phyloP scores from a whole-genome alignment of 2,329 filamentous ascomycete genomes.

The Ceratocystis albifundus region DNA sequence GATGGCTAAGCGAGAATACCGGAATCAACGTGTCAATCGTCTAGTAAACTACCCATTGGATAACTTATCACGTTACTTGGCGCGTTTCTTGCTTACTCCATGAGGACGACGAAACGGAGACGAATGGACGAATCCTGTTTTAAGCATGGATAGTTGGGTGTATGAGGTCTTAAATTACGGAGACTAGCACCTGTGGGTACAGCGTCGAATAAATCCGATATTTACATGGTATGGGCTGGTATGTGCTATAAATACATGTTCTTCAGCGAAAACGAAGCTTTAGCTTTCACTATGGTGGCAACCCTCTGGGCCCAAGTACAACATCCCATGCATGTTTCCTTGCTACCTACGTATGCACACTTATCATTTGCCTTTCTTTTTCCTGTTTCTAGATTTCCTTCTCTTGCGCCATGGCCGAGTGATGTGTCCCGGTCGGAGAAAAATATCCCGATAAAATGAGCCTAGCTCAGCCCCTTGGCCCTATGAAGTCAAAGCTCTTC shows the following conservation, averaged over 20 bases:
- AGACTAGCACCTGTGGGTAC: not conserved
- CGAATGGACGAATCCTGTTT: not conserved
- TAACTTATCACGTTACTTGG: not conserved
- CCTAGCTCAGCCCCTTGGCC: not conserved
- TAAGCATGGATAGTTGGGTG: not conserved
- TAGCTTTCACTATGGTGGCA: not conserved
- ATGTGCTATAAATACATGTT: not conserved
- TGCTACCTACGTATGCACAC: not conserved
- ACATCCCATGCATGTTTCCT: not conserved
- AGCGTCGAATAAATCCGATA: constrained; percentile 11
- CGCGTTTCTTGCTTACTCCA: not conserved
- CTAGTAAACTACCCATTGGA: not conserved
- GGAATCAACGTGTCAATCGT: not conserved
- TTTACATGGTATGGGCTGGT: not conserved
- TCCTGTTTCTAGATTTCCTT: not conserved
- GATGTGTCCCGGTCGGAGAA: not conserved
- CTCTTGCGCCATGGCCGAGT: not conserved
- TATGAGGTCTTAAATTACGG: constrained; percentile 12
- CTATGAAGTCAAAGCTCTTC: not conserved
- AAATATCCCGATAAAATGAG: not conserved
- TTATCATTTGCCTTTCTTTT: not conserved
- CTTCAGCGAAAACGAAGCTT: not conserved
- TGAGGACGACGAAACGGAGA: not conserved
- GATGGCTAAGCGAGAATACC: constrained; percentile 49
- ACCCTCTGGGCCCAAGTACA: not conserved